Evolutionary conservation across 2,329 filamentous ascomycete genomes (phyloP).

Genomic region (Aspergillus pseudotamarii): DNA sequence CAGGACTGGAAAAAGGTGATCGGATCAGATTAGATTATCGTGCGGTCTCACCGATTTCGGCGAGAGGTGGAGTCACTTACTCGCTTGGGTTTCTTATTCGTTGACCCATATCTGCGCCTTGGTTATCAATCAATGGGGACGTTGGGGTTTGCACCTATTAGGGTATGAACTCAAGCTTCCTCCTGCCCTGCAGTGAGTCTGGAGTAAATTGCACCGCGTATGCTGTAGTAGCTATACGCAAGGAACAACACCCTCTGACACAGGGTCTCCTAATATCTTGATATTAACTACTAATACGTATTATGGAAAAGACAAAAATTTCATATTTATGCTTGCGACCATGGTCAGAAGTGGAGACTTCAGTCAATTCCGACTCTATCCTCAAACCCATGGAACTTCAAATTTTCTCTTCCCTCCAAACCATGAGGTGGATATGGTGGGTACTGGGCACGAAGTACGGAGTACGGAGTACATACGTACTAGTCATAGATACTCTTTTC

Average conservation of each 20-base stretch:
- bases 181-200: not conserved
- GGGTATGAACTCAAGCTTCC: not conserved
- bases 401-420: constrained; percentile 7
- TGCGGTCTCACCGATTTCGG: constrained; percentile 29
- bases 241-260: not conserved
- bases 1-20: constrained; percentile 21
- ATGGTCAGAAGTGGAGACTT: not conserved
- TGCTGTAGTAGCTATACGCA: not conserved
- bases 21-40: constrained; percentile 40
- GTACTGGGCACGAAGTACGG: not conserved
- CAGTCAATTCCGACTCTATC: not conserved
- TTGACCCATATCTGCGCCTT: constrained; percentile 7
- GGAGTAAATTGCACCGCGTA: not conserved
- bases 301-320: not conserved
- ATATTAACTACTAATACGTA: not conserved
- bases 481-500: not conserved
- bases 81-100: constrained; percentile 12
- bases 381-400: not conserved
- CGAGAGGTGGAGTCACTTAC: constrained; percentile 8
- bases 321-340: not conserved
- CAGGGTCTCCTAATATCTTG: not conserved
- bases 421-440: not conserved
- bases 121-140: constrained; percentile 23
- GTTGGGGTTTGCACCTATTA: constrained; percentile 3
- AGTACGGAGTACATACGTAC: not conserved